Percentiles rank a stretch among this genome's conserved stretches.
These are phyloP conservation scores for Sporothrix protearum DNA, from an alignment of 2,329 filamentous ascomycete species.

Conservation along the genomic window DNA sequence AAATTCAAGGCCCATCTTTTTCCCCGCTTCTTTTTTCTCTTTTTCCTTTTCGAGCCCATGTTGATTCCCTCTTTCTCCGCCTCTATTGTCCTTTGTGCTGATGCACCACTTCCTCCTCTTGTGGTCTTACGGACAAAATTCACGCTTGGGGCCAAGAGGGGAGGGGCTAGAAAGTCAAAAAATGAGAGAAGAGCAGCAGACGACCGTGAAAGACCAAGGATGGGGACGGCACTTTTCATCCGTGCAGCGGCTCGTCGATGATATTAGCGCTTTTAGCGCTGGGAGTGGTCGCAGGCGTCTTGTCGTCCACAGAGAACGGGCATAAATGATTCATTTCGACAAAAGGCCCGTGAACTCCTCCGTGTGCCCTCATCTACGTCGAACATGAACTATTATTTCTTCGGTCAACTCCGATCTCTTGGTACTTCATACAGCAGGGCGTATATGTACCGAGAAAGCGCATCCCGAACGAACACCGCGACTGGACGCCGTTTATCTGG, in stretches of 20 bases:
- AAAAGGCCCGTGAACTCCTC: neutral
- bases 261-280: neutral
- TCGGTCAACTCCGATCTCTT: neutral
- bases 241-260: neutral
- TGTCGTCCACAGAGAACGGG: too few relatives aligned
- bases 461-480: neutral
- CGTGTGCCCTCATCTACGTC: neutral
- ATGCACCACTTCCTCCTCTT: too few relatives aligned
- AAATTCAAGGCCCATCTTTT: too few relatives aligned
- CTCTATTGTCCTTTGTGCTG: too few relatives aligned
- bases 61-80: too few relatives aligned
- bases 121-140: too few relatives aligned
- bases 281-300: neutral
- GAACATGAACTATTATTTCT: neutral
- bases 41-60: too few relatives aligned
- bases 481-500: neutral
- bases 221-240: neutral
- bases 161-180: neutral
- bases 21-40: too few relatives aligned
- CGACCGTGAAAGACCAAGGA: neutral
- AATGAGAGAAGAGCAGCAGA: neutral
- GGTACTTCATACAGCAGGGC: neutral
- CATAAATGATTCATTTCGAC: too few relatives aligned
- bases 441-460: neutral
- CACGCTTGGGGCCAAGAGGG: too few relatives aligned